Evolutionary conservation across 164 flowering plant genomes (phyloP), one percentile per base, ranked within the genome.

Genomic region (Chimonanthus praecox): DNA sequence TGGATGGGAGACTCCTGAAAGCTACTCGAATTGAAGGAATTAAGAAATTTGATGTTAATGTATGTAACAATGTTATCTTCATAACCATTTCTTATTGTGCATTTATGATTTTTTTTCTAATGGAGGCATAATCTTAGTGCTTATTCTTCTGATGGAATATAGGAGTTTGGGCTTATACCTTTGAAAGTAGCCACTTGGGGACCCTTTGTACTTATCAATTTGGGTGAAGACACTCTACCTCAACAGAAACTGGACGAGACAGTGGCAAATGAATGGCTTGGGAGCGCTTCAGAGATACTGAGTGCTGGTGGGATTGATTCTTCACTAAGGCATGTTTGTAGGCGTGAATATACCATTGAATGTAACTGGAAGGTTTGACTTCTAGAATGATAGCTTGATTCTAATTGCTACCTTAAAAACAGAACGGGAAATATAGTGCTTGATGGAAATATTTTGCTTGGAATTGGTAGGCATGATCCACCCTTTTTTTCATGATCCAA

Each of bases 281-380:
- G 99, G 74, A 84, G 85, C 80, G 84, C 83, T 70, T 80, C 87
- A 5, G 86, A 89, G n/a, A 72, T 86, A 16, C 75, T 92, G 81
- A 81, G 84, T 58, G 46, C 78, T 63, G 80, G 76, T 68, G 92
- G 92, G 73, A 79, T 88, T 74, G 87, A 92, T 80, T 73, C 88
- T 13, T 86, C 91, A 13, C 82, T 92, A 54, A 81, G 78, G 75
- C 92, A 79, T 84, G 74, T 92, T 47, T 87, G 94, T 73, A 84
- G 99, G 80, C 92, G 91, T 65, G 92, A 87, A 80, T 94, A 94
- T 76, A 88, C 81, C 64, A 84, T 94, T 54, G 92, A 92, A 45
- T 94, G 97, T 76, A 94, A 94, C 83, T 91, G 98, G 98, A 94
- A 94, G 97, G 98, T 94, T 73, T 65, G 75, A 11, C 48, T 64